Conservation (phyloP, 2,329 filamentous ascomycete genomes). For the Apiospora malaysiana region DNA sequence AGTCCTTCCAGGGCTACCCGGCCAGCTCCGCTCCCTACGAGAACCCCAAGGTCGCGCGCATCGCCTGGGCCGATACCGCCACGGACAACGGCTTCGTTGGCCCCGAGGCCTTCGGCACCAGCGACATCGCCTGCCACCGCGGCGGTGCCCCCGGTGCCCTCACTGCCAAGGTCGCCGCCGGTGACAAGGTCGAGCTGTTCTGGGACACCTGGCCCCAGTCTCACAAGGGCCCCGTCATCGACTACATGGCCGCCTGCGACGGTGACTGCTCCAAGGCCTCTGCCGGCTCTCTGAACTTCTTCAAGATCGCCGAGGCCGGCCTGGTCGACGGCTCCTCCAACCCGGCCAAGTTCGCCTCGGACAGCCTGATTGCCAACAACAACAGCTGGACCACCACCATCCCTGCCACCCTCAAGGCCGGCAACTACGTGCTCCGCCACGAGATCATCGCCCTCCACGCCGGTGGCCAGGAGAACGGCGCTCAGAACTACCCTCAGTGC, state of each 20-base stretch:
- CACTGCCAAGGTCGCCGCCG: slow-evolving; percentile 56
- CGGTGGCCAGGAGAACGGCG: slow-evolving; percentile 43
- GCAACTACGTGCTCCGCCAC: slow-evolving; percentile 56
- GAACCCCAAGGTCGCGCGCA: slow-evolving; percentile 30
- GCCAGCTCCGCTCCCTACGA: slow-evolving; percentile 32
- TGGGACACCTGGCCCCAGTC: slow-evolving; percentile 71
- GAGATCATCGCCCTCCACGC: slow-evolving; percentile 56
- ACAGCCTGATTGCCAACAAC: slow-evolving; percentile 50
- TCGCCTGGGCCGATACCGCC: slow-evolving; percentile 44
- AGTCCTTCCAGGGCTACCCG: slow-evolving; percentile 28
- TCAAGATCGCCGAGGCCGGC: slow-evolving; percentile 38
- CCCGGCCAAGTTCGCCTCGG: slow-evolving; percentile 36
- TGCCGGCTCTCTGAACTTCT: slow-evolving; percentile 39
- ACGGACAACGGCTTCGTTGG: slow-evolving; percentile 44
- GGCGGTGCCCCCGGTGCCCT: slow-evolving; percentile 40
- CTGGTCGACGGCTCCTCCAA: slow-evolving; percentile 34
- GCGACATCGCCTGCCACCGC: slow-evolving; percentile 47
- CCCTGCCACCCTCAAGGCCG: slow-evolving; percentile 47
- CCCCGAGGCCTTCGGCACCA: slow-evolving; percentile 41
- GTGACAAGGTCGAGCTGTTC: slow-evolving; percentile 61
- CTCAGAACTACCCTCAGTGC: slow-evolving; percentile 58
- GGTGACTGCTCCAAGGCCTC: slow-evolving; percentile 38
- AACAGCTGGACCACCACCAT: slow-evolving; percentile 53
- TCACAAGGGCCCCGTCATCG: slow-evolving; percentile 49
- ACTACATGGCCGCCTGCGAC: slow-evolving; percentile 43